Evolutionary conservation across 2,329 filamentous ascomycete genomes (phyloP).

Genomic region (Cladosporium sp.): DNA sequence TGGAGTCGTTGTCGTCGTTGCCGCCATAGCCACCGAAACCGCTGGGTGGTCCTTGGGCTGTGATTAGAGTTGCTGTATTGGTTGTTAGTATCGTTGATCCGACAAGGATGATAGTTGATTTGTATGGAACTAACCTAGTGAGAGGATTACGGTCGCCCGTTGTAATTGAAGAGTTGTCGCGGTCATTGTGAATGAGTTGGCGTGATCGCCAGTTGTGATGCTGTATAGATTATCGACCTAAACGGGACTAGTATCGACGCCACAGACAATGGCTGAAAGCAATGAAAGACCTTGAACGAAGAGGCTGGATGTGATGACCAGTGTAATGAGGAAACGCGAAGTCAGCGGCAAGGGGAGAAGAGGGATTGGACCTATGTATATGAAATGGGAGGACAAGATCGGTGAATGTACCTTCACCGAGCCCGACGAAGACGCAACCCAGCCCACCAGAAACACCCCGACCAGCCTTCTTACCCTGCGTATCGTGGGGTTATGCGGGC

Average conservation of each 20-base stretch:
- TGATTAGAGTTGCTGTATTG: not conserved
- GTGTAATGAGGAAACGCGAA: not conserved
- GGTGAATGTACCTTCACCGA: conserved; percentile 4
- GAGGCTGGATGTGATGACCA: too few species aligned
- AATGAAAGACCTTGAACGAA: too few species aligned
- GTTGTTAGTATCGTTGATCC: not conserved
- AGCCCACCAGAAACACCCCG: not conserved
- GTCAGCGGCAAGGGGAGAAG: not conserved
- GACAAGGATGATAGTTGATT: not conserved
- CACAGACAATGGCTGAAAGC: too few species aligned
- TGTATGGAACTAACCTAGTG: conserved; percentile 1
- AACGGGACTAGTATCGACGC: not conserved
- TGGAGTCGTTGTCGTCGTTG: not conserved
- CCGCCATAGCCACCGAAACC: conserved; percentile 11
- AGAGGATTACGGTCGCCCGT: conserved; percentile 8
- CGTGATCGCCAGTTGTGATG: too few species aligned
- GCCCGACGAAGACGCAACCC: conserved; percentile 1
- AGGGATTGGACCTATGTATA: not conserved
- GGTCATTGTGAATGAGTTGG: not conserved
- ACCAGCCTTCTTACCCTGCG: conserved; percentile 5
- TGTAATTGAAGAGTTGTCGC: not conserved
- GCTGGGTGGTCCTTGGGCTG: conserved; percentile 1
- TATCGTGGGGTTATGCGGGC: not conserved
- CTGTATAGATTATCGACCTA: not conserved
- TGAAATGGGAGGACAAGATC: not conserved